A percentile compares a stretch with the other conserved stretches of the same genome.
Conservation (phyloP, 176 grass and related monocot genomes). For the Eleusine indica region DNA sequence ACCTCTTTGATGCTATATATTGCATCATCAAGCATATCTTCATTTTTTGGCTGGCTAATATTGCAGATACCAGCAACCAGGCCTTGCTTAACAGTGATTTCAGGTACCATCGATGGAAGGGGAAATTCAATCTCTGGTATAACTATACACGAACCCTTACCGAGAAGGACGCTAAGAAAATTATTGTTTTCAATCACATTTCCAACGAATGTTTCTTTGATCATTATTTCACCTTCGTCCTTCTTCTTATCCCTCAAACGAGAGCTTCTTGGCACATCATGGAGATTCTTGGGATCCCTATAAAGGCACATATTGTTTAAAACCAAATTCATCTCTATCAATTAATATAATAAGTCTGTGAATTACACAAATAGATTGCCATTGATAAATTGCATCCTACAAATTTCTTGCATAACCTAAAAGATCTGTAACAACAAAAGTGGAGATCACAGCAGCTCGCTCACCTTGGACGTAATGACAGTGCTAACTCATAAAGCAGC, state of each 20-base stretch:
- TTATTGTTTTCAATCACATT: conserved; percentile 85
- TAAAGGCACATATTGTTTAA: conserved; percentile 32
- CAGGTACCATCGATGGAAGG: conserved; percentile 48
- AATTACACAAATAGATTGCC: conserved; percentile 28
- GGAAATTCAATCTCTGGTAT: conserved; percentile 64
- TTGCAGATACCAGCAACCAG: conserved; percentile 50
- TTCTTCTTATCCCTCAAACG: conserved; percentile 88
- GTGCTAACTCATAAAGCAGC: conserved; percentile 89
- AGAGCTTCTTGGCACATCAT: conserved; percentile 77
- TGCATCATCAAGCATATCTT: conserved; percentile 46
- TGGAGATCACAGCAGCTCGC: conserved; percentile 25
- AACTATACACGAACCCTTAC: conserved; percentile 70
- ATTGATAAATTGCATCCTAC: conserved; percentile 21
- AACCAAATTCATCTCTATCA: conserved; percentile 37
- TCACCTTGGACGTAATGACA: conserved; percentile 79
- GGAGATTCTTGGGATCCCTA: conserved; percentile 58
- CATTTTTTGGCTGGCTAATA: conserved; percentile 47
- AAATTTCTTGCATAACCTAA: conserved; percentile 21
- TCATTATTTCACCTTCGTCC: conserved; percentile 78
- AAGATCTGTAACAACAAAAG: conserved; percentile 19
- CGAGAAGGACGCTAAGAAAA: conserved; percentile 86
- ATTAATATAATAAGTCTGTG: background rate
- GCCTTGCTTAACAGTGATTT: conserved; percentile 60
- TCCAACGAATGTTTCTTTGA: conserved; percentile 89
- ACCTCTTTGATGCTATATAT: conserved; percentile 39